These are phyloP conservation scores for Salix dunnii DNA, from an alignment of 345 rosid species.

Conservation along the genomic window DNA sequence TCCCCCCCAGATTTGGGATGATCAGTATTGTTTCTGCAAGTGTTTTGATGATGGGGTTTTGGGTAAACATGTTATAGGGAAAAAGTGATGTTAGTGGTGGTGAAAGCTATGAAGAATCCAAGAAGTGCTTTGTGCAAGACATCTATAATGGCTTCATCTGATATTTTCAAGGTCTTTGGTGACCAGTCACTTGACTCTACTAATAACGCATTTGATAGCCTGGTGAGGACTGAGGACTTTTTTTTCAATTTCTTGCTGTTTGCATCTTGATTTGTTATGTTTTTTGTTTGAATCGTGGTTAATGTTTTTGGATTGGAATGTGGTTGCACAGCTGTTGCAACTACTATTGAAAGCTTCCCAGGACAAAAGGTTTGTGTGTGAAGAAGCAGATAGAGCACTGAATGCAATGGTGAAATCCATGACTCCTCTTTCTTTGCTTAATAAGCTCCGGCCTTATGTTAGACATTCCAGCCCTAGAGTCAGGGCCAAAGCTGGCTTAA, in stretches of 20 bases:
- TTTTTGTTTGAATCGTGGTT: not conserved
- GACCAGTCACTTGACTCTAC: slow-evolving; percentile 58
- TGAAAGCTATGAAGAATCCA: slow-evolving; percentile 91
- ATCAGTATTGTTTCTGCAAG: not conserved
- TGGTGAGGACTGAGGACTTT: slow-evolving; percentile 50
- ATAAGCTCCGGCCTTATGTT: slow-evolving; percentile 79
- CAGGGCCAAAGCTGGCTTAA: slow-evolving; percentile 89
- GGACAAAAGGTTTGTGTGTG: slow-evolving; percentile 92
- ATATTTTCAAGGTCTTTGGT: slow-evolving; percentile 68
- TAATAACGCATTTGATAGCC: not conserved
- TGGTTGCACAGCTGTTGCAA: slow-evolving; percentile 66
- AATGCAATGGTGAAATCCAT: slow-evolving; percentile 67
- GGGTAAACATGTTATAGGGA: slow-evolving; percentile 39
- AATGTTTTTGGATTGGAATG: slow-evolving; percentile 13
- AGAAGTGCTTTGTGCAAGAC: slow-evolving; percentile 97
- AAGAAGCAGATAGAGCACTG: slow-evolving; percentile 89
- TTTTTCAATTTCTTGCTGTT: not conserved
- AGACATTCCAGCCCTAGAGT: slow-evolving; percentile 82
- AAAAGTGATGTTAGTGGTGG: slow-evolving; percentile 65
- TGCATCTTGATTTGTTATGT: slow-evolving; percentile 2
- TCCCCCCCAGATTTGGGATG: not conserved
- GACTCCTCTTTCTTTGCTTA: slow-evolving; percentile 57
- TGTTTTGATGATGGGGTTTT: slow-evolving; percentile 9
- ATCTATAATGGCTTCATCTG: slow-evolving; percentile 86
- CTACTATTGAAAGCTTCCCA: slow-evolving; percentile 95